phyloP scores from a whole-genome alignment of 805 yeast species.

The Clavispora phyllophila region DNA sequence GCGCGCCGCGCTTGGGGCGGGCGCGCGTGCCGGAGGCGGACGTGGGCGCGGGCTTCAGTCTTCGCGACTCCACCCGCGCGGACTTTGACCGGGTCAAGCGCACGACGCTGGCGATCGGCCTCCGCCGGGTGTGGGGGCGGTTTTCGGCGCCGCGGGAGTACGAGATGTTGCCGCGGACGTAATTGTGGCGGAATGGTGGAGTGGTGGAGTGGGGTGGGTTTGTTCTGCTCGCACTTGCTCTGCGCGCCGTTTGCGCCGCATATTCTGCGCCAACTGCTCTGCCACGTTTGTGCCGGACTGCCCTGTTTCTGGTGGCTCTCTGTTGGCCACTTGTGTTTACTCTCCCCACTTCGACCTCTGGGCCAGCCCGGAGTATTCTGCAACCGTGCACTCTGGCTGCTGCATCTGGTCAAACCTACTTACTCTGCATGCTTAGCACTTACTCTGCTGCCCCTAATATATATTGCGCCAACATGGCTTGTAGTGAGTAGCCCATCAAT shows the following conservation, averaged over 20 bases:
- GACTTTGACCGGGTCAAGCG: constrained; percentile 10
- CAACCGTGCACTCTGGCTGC: no score
- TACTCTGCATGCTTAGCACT: no score
- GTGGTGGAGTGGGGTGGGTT: no score
- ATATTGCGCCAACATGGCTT: background rate
- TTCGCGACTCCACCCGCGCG: constrained; percentile 9
- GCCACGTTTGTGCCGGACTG: no score
- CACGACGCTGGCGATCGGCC: background rate
- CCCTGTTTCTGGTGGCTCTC: no score
- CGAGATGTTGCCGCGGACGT: constrained; percentile 1
- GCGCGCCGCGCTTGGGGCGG: constrained; percentile 19
- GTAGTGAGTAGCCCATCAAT: background rate
- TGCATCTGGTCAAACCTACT: no score
- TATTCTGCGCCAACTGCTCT: background rate
- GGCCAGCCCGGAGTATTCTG: no score
- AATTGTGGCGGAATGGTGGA: no score
- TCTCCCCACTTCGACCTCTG: no score
- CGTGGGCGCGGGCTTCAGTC: constrained; percentile 46
- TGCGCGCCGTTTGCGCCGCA: background rate
- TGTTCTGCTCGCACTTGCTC: background rate
- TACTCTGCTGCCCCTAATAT: background rate
- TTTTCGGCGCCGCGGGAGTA: background rate
- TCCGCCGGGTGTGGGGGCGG: background rate
- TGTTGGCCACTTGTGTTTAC: no score
- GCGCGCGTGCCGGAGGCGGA: constrained; percentile 59